These are phyloP conservation scores for Setomelanomma holmii DNA, from an alignment of 2,329 filamentous ascomycete genomes.

Conservation along the genomic window DNA sequence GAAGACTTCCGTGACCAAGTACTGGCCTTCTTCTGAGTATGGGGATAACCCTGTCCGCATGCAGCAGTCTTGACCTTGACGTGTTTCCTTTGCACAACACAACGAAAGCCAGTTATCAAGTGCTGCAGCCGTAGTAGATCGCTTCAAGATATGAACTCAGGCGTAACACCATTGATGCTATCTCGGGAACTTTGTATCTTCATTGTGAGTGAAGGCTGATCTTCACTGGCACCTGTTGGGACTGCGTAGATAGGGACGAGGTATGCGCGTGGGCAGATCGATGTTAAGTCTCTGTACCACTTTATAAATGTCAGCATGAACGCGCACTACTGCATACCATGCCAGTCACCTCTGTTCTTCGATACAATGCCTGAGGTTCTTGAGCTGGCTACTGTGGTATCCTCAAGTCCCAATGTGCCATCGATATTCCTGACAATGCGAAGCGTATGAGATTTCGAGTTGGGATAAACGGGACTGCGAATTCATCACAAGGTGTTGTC, in stretches of 20 bases:
- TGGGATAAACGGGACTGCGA: conserved; percentile 3
- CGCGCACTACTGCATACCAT: neutral
- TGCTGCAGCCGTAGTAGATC: conserved; percentile 11
- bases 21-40: neutral
- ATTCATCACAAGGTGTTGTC: too few relatives aligned
- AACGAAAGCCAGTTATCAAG: conserved; percentile 14
- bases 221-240: neutral
- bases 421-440: conserved; percentile 14
- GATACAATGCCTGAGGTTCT: conserved; percentile 1
- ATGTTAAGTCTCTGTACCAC: conserved; percentile 10
- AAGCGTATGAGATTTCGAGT: conserved; percentile 10
- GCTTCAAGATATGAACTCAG: conserved; percentile 9
- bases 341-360: neutral
- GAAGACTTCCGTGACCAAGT: neutral
- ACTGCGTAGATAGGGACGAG: conserved; percentile 15
- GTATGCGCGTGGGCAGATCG: conserved; percentile 5
- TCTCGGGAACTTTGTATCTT: conserved; percentile 11
- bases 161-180: conserved; percentile 6
- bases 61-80: conserved; percentile 4
- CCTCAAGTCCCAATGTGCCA: conserved; percentile 13
- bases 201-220: conserved; percentile 1
- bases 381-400: conserved; percentile 3
- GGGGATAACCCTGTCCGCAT: conserved; percentile 8
- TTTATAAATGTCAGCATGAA: neutral
- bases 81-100: conserved; percentile 5